Evolutionary conservation across 2,329 filamentous ascomycete species (phyloP).

Genomic region (Teratosphaeria gauchensis): DNA sequence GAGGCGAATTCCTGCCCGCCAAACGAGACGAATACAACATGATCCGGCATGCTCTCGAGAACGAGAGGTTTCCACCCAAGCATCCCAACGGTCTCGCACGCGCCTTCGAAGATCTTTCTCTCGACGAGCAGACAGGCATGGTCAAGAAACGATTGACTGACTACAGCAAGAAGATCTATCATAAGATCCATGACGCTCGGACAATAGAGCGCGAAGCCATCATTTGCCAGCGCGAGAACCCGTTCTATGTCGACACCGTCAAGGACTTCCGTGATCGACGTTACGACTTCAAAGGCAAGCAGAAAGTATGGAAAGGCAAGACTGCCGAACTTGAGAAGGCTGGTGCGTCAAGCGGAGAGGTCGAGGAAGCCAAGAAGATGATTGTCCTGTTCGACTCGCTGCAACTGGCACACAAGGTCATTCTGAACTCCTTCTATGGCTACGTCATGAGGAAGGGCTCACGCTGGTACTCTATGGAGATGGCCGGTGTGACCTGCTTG

Average conservation of each 20-base stretch:
- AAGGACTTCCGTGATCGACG: slow-evolving; percentile 91
- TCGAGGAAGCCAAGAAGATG: slow-evolving; percentile 98
- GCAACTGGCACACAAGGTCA: slow-evolving; percentile 96
- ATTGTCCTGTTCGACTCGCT: slow-evolving; percentile 91
- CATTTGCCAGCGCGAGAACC: slow-evolving; percentile 95
- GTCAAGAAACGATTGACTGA: slow-evolving; percentile 80
- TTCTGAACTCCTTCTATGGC: slow-evolving; percentile 97
- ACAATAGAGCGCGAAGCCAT: slow-evolving; percentile 92
- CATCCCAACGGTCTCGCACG: slow-evolving; percentile 59
- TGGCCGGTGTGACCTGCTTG: slow-evolving; percentile 96
- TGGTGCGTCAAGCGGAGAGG: slow-evolving; percentile 63
- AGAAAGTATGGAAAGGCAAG: slow-evolving; percentile 98
- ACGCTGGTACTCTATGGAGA: slow-evolving; percentile 98
- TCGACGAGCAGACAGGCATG: slow-evolving; percentile 71
- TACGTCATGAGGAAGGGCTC: slow-evolving; percentile 99
- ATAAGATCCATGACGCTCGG: slow-evolving; percentile 94
- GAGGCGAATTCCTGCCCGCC: slow-evolving; percentile 91
- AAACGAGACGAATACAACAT: slow-evolving; percentile 99
- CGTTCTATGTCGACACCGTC: slow-evolving; percentile 96
- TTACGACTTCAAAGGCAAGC: slow-evolving; percentile 97
- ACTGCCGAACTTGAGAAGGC: slow-evolving; percentile 75
- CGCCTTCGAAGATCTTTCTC: slow-evolving; percentile 68
- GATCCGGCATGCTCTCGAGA: slow-evolving; percentile 85
- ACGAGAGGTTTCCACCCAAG: slow-evolving; percentile 77
- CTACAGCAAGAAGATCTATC: slow-evolving; percentile 98